phyloP scores from a whole-genome alignment of 768 basidiomycete genomes.

The Psilocybe cyanescens region DNA sequence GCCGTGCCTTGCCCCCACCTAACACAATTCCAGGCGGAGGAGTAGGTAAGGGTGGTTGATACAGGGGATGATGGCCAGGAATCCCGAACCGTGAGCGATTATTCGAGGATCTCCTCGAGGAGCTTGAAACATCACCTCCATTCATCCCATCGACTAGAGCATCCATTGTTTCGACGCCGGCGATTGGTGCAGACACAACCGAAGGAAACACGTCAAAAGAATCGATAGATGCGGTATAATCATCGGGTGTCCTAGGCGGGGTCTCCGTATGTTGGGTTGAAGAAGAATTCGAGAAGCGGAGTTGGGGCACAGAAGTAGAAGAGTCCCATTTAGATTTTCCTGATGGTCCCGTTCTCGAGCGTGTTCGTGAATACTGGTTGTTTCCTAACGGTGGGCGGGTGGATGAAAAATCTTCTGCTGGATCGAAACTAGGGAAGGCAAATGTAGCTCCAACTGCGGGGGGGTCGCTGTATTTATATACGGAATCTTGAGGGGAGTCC shows the following conservation, averaged over 20 bases:
- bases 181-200: conserved; percentile 73
- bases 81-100: conserved; percentile 58
- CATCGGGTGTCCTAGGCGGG: conserved; percentile 71
- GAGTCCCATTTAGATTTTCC: conserved; percentile 48
- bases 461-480: conserved; percentile 17
- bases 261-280: conserved; percentile 74
- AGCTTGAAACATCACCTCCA: conserved; percentile 59
- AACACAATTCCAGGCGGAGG: conserved; percentile 82
- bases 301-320: conserved; percentile 46
- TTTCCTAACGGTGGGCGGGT: conserved; percentile 28
- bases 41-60: conserved; percentile 82
- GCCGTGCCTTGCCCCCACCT: conserved; percentile 49
- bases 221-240: conserved; percentile 41
- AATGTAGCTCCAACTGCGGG: conserved; percentile 34
- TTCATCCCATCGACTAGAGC: conserved; percentile 92
- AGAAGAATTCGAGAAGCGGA: conserved; percentile 67
- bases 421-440: conserved; percentile 45
- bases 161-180: conserved; percentile 87
- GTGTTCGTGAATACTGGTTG: conserved; percentile 41
- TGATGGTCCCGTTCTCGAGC: conserved; percentile 66
- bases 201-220: conserved; percentile 61
- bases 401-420: conserved; percentile 30
- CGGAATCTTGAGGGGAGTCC: conserved; percentile 10
- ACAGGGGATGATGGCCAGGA: conserved; percentile 70
- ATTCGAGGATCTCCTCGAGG: conserved; percentile 42